Conservation (phyloP, 441 rosid species). For the Geranium incanum region DNA sequence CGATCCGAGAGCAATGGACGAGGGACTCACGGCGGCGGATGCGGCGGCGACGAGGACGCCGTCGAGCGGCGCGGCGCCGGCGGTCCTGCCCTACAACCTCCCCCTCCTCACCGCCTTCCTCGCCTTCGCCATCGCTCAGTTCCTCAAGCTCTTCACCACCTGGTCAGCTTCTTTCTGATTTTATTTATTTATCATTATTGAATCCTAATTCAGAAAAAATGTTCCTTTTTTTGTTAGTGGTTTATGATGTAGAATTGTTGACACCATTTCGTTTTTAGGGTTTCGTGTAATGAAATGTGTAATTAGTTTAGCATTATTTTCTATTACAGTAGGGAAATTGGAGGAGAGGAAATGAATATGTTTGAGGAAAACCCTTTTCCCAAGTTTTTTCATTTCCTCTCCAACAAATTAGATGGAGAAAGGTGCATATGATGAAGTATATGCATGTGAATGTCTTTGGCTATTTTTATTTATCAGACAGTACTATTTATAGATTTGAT, state of each 20-base stretch:
- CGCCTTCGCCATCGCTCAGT: constrained; percentile 84
- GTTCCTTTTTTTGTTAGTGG: too few species aligned
- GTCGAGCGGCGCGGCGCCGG: constrained; percentile 28
- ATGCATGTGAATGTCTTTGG: not conserved
- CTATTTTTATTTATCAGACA: too few species aligned
- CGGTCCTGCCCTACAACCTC: constrained; percentile 51
- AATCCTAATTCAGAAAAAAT: constrained; percentile 6
- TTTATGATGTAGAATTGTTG: not conserved
- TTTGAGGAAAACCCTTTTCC: not conserved
- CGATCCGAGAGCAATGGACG: constrained; percentile 37
- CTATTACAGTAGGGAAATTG: not conserved
- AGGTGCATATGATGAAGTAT: not conserved
- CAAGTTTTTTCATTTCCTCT: not conserved
- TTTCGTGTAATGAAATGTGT: not conserved
- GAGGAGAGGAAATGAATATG: not conserved
- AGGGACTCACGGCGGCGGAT: constrained; percentile 59
- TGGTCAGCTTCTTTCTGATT: constrained; percentile 36
- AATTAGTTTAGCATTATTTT: not conserved
- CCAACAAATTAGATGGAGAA: too few species aligned
- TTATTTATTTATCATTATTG: not conserved
- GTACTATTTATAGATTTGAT: not conserved
- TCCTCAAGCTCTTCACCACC: constrained; percentile 84
- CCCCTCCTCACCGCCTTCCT: constrained; percentile 86
- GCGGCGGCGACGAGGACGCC: constrained; percentile 28
- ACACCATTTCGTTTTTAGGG: not conserved